A percentile compares a stretch with the other conserved stretches of the same genome.
Evolutionary conservation across 176 grass and related monocot species (phyloP).

Genomic region (Lolium perenne): DNA sequence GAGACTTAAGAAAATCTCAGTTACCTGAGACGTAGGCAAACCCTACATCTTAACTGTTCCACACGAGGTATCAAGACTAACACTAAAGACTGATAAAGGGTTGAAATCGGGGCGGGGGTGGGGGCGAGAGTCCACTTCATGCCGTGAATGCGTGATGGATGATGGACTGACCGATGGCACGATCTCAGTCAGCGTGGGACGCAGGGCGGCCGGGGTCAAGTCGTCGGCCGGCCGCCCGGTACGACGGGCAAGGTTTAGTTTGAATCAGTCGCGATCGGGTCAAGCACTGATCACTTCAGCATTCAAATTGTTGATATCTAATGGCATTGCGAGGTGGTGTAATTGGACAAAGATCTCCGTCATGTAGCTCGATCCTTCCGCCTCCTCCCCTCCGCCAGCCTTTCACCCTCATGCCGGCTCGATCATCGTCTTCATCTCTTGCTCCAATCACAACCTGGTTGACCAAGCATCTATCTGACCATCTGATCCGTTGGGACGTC

Average conservation of each 20-base stretch:
- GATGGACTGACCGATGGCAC: background rate
- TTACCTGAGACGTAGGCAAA: too few species aligned
- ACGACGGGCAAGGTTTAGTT: background rate
- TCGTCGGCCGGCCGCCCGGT: constrained; percentile 7
- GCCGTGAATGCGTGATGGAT: background rate
- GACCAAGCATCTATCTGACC: too few species aligned
- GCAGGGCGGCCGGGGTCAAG: background rate
- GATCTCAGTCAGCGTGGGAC: too few species aligned
- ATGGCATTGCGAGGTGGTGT: background rate
- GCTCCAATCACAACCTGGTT: too few species aligned
- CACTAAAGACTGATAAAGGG: background rate
- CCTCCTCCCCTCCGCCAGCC: too few species aligned
- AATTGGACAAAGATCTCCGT: background rate
- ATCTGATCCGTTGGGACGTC: too few species aligned
- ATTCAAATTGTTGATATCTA: background rate
- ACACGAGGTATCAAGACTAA: too few species aligned
- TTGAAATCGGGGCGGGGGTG: background rate
- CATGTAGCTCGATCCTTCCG: background rate
- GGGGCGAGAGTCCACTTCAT: background rate
- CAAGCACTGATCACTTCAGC: background rate
- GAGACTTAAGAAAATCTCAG: too few species aligned
- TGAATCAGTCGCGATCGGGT: background rate
- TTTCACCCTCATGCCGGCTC: too few species aligned
- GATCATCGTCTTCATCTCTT: too few species aligned
- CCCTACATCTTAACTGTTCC: too few species aligned